phyloP scores from a whole-genome alignment of 495 filamentous ascomycete genomes.

The Aspergillus hancockii region DNA sequence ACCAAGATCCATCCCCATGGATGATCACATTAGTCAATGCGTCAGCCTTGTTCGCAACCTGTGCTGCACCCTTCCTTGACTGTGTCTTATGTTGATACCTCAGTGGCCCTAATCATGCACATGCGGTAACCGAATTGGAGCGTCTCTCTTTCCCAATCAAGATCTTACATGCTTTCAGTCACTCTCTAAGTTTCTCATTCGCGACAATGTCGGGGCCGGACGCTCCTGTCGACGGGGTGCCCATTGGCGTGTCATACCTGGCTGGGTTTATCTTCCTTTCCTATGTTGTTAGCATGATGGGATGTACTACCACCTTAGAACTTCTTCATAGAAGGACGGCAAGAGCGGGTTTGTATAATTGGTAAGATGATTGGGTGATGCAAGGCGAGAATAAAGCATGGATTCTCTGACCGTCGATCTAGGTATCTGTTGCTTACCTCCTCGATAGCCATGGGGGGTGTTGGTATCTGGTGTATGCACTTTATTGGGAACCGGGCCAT shows the following conservation, averaged over 20 bases:
- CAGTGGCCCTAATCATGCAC: conserved; percentile 2
- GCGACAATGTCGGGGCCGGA: conserved; percentile 27
- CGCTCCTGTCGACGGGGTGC: conserved; percentile 7
- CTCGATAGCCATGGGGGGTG: conserved; percentile 75
- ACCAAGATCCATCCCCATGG: conserved; percentile 2
- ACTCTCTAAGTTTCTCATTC: conserved; percentile 8
- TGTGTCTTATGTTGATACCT: background rate
- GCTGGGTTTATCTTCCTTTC: conserved; percentile 69
- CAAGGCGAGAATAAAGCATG: too few species aligned
- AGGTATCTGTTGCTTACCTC: conserved; percentile 73
- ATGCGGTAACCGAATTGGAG: conserved; percentile 1
- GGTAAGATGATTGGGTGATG: conserved; percentile 42
- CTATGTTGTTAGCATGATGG: conserved; percentile 75
- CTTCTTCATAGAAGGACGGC: conserved; percentile 76
- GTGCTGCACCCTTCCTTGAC: background rate
- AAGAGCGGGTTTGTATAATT: conserved; percentile 66
- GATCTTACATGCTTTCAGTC: background rate
- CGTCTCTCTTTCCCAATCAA: background rate
- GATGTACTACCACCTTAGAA: conserved; percentile 76
- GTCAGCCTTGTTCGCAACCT: background rate
- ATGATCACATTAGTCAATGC: conserved; percentile 5
- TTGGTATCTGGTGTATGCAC: conserved; percentile 86
- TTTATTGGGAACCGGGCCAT: conserved; percentile 85
- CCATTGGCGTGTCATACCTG: conserved; percentile 48
- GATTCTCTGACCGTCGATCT: conserved; percentile 6